phyloP scores from a whole-genome alignment of 2,329 filamentous ascomycete species.

The Ascochyta koolunga region DNA sequence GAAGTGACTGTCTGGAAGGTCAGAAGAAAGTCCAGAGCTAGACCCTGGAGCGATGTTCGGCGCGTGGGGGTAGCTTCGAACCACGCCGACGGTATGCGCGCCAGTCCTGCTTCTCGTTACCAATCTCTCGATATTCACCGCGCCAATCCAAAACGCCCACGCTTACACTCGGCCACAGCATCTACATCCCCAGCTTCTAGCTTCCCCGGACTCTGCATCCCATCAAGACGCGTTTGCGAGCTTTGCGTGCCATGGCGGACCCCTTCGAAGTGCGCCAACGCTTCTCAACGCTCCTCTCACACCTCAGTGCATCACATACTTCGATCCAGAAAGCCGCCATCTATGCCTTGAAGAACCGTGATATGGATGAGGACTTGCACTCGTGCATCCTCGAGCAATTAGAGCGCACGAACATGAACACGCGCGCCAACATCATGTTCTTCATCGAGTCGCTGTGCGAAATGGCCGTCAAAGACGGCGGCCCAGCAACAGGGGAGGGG shows the following conservation, averaged over 20 bases:
- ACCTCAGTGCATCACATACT: slow-evolving; percentile 87
- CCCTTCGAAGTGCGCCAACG: slow-evolving; percentile 98
- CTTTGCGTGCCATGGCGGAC: slow-evolving; percentile 65
- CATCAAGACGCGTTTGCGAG: background rate
- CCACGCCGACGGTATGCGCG: slow-evolving; percentile 31
- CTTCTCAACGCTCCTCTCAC: slow-evolving; percentile 88
- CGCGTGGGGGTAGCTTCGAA: slow-evolving; percentile 13
- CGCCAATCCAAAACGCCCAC: background rate
- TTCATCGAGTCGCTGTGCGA: slow-evolving; percentile 97
- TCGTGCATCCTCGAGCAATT: slow-evolving; percentile 97
- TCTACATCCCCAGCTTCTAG: background rate
- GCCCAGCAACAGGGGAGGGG: slow-evolving; percentile 70
- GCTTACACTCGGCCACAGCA: slow-evolving; percentile 3
- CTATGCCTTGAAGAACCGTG: slow-evolving; percentile 91
- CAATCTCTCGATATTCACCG: background rate
- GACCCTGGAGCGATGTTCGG: slow-evolving; percentile 19
- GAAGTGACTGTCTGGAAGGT: slow-evolving; percentile 13
- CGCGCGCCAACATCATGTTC: slow-evolving; percentile 97
- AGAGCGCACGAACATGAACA: slow-evolving; percentile 95
- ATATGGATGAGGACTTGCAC: slow-evolving; percentile 96
- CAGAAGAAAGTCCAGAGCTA: slow-evolving; percentile 2
- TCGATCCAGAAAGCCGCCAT: slow-evolving; percentile 91
- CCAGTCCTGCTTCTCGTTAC: background rate
- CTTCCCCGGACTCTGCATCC: background rate
- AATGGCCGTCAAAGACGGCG: slow-evolving; percentile 75